These are phyloP conservation scores for Astrothelium macrocarpum DNA, from an alignment of 495 filamentous ascomycete species.

Conservation along the genomic window DNA sequence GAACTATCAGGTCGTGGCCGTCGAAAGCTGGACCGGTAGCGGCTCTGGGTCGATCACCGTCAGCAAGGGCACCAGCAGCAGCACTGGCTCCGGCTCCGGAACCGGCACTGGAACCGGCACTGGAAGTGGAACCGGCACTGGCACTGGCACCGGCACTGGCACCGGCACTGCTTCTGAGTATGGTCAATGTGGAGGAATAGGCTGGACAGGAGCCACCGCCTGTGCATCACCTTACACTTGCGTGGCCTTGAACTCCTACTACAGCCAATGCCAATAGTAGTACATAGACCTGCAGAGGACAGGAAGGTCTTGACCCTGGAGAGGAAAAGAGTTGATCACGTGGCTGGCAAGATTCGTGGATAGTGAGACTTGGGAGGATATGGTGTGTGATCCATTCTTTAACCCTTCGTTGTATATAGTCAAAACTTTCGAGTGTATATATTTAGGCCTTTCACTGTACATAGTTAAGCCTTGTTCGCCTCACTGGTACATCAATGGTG, in stretches of 20 bases:
- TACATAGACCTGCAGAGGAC: not conserved
- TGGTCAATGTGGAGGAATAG: conserved; percentile 19
- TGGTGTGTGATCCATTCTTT: not conserved
- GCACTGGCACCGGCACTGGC: not conserved
- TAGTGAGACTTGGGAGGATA: not conserved
- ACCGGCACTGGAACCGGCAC: conserved; percentile 1
- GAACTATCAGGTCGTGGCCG: conserved; percentile 17
- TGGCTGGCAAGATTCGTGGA: not conserved
- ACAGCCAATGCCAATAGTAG: conserved; percentile 17
- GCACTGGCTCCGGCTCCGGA: conserved; percentile 1
- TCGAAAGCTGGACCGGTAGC: conserved; percentile 13
- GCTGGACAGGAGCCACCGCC: conserved; percentile 16
- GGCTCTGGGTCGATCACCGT: conserved; percentile 10
- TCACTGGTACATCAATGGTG: not conserved
- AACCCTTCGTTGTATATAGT: not conserved
- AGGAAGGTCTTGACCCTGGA: no score
- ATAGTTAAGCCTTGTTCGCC: no score
- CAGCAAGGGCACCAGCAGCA: conserved; percentile 9
- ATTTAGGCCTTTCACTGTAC: not conserved
- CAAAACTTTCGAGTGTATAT: no score
- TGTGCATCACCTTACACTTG: conserved; percentile 19
- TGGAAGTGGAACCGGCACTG: not conserved
- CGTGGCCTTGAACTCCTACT: conserved; percentile 17
- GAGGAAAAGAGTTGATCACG: not conserved
- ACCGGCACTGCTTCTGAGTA: not conserved